phyloP scores from a whole-genome alignment of 176 grass and related monocot genomes.

The Phoenix roebelenii region DNA sequence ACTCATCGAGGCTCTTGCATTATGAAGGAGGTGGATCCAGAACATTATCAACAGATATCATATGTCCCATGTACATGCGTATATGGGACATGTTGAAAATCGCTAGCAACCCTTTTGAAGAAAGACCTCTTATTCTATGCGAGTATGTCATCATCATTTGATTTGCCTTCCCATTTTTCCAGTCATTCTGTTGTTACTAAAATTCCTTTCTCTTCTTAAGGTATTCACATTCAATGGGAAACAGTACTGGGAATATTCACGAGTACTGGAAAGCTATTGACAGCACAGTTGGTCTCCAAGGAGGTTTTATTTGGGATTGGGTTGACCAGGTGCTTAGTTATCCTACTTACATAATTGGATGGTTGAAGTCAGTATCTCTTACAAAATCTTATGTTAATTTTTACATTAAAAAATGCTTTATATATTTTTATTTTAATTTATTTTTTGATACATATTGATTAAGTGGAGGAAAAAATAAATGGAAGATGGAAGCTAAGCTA shows the following conservation, averaged over 20 bases:
- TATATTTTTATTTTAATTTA: neutral
- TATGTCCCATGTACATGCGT: constrained; percentile 99
- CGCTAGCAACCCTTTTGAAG: constrained; percentile 68
- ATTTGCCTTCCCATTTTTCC: constrained; percentile 1
- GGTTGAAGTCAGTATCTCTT: neutral
- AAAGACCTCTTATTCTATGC: constrained; percentile 91
- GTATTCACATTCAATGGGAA: constrained; percentile 98
- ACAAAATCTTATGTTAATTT: neutral
- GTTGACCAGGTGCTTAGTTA: constrained; percentile 56
- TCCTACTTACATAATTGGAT: neutral
- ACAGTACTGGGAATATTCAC: constrained; percentile 95
- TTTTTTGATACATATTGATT: too few species aligned
- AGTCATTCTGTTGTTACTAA: too few species aligned
- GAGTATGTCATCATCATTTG: constrained; percentile 46
- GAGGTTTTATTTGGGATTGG: constrained; percentile 99
- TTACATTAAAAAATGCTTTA: neutral
- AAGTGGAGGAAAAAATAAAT: too few species aligned
- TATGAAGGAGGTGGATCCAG: constrained; percentile 91
- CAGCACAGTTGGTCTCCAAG: constrained; percentile 83
- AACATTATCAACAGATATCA: constrained; percentile 85
- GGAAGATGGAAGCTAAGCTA: too few species aligned
- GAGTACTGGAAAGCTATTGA: constrained; percentile 86
- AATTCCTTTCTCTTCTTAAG: neutral
- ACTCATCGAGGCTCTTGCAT: constrained; percentile 70
- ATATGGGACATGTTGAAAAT: constrained; percentile 91